Evolutionary conservation across 768 basidiomycete species (phyloP), one percentile per base, ranked within the genome.

Genomic region (Termitomyces sp.): DNA sequence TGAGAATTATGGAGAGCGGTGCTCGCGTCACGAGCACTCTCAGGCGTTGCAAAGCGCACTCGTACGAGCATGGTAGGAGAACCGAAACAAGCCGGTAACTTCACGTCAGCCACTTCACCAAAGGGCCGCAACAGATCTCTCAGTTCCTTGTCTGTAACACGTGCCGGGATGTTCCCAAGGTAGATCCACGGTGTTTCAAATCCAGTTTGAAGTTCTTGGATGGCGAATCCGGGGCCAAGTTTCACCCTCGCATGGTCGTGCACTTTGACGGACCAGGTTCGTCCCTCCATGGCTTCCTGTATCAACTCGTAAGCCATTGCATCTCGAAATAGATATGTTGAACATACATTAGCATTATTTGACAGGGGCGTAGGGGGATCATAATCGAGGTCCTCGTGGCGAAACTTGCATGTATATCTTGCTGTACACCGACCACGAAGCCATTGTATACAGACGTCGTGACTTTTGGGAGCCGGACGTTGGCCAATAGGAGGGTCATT

Each of bases 101-200:
- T 62, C 5, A 85, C 41, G 0, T 73, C 74, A 0, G 72, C 63
- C 5, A 84, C 72, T 17, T 73, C 64, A 1, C 85, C 85, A 59
- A 80, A 86, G 0, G 68, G 68, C 0, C 62, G 46, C 17, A 88
- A 70, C 0, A 83, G 51, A 2, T 62, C 40, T 3, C 59, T 58
- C 9, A 91, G 56, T 0, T 70, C 68, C 0, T 58, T 62, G 0
- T 70, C 59, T 2, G 70, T 67, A 14, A 77, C 71, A 0, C 58
- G 58, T 0, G 58, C 39, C 0, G 81, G 79, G 3, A 91, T 63
- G 23, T 84, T 80, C 5, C 73, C 72, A 2, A 92, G 59, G 37
- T 76, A 71, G 9, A 91, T 64, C 73, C 81, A 83, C 6, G 78
- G 79, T 0, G 85, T 84, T 62, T 93, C 89, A 41, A 90, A 86